phyloP scores from a whole-genome alignment of 148 eudicot genomes.

The Pouteria glomerata region DNA sequence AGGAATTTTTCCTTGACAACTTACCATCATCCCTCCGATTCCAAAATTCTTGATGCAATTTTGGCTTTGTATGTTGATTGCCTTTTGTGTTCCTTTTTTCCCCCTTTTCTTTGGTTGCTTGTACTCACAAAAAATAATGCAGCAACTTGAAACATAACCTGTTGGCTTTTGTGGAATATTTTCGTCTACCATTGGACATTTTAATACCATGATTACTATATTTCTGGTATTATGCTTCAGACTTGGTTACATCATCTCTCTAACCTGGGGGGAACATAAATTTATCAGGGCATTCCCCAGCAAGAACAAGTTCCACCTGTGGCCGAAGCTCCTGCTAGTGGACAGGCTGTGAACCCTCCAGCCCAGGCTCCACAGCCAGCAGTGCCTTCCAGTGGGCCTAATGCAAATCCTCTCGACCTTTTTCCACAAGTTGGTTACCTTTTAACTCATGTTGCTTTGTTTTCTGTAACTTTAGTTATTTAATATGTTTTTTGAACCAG shows the following conservation, averaged over 20 bases:
- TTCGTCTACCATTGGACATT: not conserved
- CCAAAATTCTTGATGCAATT: not conserved
- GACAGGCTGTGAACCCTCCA: slow-evolving; percentile 41
- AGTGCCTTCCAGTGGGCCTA: slow-evolving; percentile 63
- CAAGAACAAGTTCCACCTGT: slow-evolving; percentile 66
- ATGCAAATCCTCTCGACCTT: slow-evolving; percentile 79
- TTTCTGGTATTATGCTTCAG: not conserved
- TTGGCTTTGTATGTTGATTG: not conserved
- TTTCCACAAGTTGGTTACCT: slow-evolving; percentile 65
- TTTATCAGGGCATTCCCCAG: slow-evolving; percentile 75
- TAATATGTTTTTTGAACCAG: slow-evolving; percentile 21
- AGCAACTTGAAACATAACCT: not conserved
- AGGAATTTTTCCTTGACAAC: not conserved
- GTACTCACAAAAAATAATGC: not conserved
- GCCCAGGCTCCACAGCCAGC: slow-evolving; percentile 58
- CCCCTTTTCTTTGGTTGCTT: not conserved
- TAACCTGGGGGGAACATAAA: not conserved
- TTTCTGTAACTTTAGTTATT: not conserved
- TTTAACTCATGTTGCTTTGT: not conserved
- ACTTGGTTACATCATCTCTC: not conserved
- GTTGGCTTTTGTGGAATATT: not conserved
- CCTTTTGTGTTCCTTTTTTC: not conserved
- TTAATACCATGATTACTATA: not conserved
- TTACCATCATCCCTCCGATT: not conserved
- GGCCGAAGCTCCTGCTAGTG: slow-evolving; percentile 40